phyloP scores from a whole-genome alignment of 352 stramenopile species.

The Globisporangium mamillatum region DNA sequence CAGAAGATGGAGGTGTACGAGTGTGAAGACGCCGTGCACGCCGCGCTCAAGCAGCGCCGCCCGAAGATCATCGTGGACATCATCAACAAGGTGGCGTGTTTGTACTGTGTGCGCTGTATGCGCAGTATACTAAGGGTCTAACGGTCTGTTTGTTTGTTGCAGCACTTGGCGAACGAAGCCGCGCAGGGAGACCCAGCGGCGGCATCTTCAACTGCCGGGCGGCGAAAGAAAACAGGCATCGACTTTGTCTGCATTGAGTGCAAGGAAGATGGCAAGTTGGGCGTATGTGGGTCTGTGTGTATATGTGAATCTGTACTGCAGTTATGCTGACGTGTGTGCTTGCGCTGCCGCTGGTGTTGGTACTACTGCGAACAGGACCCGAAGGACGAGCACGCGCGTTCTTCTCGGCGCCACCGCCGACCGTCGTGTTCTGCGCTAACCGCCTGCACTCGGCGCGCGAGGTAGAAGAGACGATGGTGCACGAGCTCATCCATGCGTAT shows the following conservation, averaged over 20 bases:
- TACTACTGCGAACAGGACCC: slow-evolving; percentile 32
- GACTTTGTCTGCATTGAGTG: slow-evolving; percentile 83
- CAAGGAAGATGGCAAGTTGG: slow-evolving; percentile 40
- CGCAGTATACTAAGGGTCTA: neutral
- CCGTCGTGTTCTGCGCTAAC: slow-evolving; percentile 82
- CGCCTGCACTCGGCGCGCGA: slow-evolving; percentile 65
- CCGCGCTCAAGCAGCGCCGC: slow-evolving; percentile 65
- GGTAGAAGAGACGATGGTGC: slow-evolving; percentile 81
- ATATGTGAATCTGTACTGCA: neutral
- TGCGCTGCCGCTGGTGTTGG: neutral
- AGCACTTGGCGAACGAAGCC: slow-evolving; percentile 53
- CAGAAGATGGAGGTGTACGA: slow-evolving; percentile 65
- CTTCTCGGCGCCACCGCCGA: slow-evolving; percentile 79
- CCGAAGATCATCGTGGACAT: slow-evolving; percentile 63
- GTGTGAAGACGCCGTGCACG: slow-evolving; percentile 78
- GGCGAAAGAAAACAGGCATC: slow-evolving; percentile 25
- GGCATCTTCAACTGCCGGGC: slow-evolving; percentile 1
- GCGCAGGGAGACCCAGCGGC: slow-evolving; percentile 20
- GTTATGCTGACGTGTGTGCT: neutral
- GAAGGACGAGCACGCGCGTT: slow-evolving; percentile 77
- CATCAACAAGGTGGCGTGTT: slow-evolving; percentile 62
- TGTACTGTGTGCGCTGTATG: neutral
- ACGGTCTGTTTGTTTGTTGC: slow-evolving; percentile 5
- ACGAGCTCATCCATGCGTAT: slow-evolving; percentile 85
- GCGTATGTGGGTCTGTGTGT: slow-evolving; percentile 11